Evolutionary conservation across 2,329 filamentous ascomycete species (phyloP), one percentile per base, ranked within the genome.

Genomic region (Epichloe festucae): DNA sequence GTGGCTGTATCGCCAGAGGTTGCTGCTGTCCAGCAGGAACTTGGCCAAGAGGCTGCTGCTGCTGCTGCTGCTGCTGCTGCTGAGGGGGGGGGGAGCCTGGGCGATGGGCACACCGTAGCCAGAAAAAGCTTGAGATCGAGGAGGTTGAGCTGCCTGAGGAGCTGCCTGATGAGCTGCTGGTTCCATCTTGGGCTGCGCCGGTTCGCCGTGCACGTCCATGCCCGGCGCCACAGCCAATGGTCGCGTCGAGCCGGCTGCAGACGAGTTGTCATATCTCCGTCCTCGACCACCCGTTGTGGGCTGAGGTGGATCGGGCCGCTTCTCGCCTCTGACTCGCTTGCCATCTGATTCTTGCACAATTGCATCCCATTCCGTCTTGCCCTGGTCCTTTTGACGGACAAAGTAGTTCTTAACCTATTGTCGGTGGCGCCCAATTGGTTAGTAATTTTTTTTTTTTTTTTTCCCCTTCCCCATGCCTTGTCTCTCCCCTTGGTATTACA

Each of bases 381-480:
- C 69, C 54, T 75, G 72, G 56, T 84, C 81, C 60, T 81, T 79
- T 59, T 82, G 78, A 4, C 82, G 75, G 23, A 76, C 73, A 57
- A 78, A 85, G 60, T 82, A 85, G 59, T 86, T 86, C 60, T 84
- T 84, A 23, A 85, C 81, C 80, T 84, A 60, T 58, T 84, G 60
- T 57, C 46, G 23, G 45, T 23, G 34, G 43, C 12, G 17, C 36
- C 19, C 19, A 11, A 15, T 35, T 5, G 34, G 46, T 50, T 46
- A 50, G 49, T 45, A 12, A 27, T 8, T 19, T 21, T 38, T 46
- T 5, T 5, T 23, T 23, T 23, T 23, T 23, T 23, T 23, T 23
- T 5, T 1, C 1, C 1, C n/a, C 15, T 21, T n/a, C 4, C 27
- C 42, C 31, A 23, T 19, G 31, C 17, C 31, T 47, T 47, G 17